Evolutionary conservation across 306 rosid genomes (phyloP).

Genomic region (Vicia sativa): DNA sequence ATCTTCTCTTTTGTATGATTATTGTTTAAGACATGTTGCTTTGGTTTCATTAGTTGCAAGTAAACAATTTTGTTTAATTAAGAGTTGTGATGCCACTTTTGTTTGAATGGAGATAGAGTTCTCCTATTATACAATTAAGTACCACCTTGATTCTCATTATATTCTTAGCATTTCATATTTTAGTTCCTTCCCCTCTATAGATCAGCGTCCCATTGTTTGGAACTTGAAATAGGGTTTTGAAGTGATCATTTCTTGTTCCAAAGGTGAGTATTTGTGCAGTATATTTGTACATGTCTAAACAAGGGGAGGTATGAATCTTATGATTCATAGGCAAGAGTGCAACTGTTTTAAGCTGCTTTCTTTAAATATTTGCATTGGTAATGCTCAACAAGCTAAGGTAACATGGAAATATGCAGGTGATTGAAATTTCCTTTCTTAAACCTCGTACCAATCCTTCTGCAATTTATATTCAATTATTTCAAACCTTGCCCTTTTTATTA

Average conservation of each 20-base stretch:
- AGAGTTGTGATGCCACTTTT: background rate
- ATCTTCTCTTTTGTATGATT: conserved; percentile 2
- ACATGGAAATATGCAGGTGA: no score
- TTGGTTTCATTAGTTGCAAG: conserved; percentile 17
- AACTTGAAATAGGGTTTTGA: background rate
- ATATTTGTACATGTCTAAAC: background rate
- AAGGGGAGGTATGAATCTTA: background rate
- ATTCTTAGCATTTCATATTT: no score
- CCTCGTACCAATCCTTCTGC: no score
- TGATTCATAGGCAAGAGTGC: no score
- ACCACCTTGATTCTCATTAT: background rate
- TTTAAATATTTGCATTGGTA: no score
- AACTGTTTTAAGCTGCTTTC: no score
- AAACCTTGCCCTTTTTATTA: no score
- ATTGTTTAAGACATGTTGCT: conserved; percentile 2
- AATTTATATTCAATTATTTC: no score
- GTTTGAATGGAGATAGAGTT: conserved; percentile 24
- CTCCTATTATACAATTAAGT: background rate
- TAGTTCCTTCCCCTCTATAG: background rate
- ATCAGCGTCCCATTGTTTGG: background rate
- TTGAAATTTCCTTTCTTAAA: no score
- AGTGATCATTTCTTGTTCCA: background rate
- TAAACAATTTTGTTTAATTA: conserved; percentile 31
- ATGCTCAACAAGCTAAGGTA: no score
- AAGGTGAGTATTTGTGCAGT: background rate